Conservation (phyloP, 129 eudicot species). For the Helianthus tuberosus region DNA sequence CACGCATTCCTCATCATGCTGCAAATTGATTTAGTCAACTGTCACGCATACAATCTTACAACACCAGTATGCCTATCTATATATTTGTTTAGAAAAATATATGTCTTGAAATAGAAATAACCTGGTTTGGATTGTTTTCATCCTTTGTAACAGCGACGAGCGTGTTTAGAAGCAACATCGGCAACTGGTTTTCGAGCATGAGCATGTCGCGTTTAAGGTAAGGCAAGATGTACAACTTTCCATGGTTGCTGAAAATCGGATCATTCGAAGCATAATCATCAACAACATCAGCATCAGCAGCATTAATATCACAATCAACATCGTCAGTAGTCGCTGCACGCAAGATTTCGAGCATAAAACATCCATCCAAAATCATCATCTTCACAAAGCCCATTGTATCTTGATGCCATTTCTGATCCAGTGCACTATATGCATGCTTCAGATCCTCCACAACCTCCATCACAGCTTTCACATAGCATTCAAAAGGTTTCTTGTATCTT, state of each 20-base stretch:
- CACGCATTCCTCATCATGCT: conserved; percentile 43
- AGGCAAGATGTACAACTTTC: conserved; percentile 54
- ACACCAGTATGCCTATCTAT: too few relatives aligned
- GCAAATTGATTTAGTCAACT: conserved; percentile 7
- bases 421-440: conserved; percentile 44
- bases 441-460: conserved; percentile 39
- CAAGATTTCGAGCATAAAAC: conserved; percentile 62
- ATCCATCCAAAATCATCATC: conserved; percentile 63
- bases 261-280: conserved; percentile 65
- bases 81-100: too few relatives aligned
- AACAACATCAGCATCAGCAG: not conserved
- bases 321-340: conserved; percentile 30
- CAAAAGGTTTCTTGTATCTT: conserved; percentile 45
- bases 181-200: conserved; percentile 73
- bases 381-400: conserved; percentile 34
- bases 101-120: not conserved
- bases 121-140: conserved; percentile 18
- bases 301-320: not conserved
- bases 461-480: conserved; percentile 30
- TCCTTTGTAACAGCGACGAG: conserved; percentile 43
- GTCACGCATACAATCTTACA: not conserved
- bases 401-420: conserved; percentile 42
- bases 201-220: conserved; percentile 72
- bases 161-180: conserved; percentile 52
- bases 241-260: conserved; percentile 65